Base-by-base conservation (phyloP, 2,329 filamentous ascomycete species). In the Trichoderma sp. region DNA sequence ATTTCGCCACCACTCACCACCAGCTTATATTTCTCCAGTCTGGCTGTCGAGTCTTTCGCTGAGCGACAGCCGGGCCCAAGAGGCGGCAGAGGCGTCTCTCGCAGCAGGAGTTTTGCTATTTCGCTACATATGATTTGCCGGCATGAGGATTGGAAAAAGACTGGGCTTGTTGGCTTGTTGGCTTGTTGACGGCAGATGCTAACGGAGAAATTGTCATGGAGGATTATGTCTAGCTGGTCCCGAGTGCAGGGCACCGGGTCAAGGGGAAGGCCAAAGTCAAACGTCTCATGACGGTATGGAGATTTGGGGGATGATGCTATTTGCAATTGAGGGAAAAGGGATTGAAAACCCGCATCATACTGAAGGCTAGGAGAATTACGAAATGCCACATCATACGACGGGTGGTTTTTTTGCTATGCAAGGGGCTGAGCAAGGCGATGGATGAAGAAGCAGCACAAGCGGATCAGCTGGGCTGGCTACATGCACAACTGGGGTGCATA, bases 51-150 rank as follows among this genome's bases (percentile, higher is more conserved):
- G n/a, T 21, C n/a, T n/a, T 51, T 21, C 21, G 43, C 18, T 51
- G 9, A 60, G 66, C 66, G 66, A 69, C 28, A 69, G 36, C 66
- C 66, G 66, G 36, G 15, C 36, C 66, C 53, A 12, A 21, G 56
- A 47, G 34, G 66, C 66, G 66, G 66, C 56, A 51, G 66, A 60
- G 66, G 47, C 65, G 65, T 53, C 65, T 43, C 24, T 39, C 12
- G 14, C n/a, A 39, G 28, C 58, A 69, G 28, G 26, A 24, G 18
- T 12, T 47, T 61, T 4, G 14, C 24, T 24, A 24, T 24, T 24
- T 24, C 3, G 24, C 6, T 2, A 11, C 14, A 21, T 11, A 12
- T 34, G 66, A 61, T 69, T 61, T 61, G 66, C n/a, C 57, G 11
- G 24, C 43, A 51, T 39, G 43, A n/a, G 43, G 18, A 47, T 21